Evolutionary conservation across 1,284 basidiomycete genomes (phyloP).

Genomic region (Tilletia indica): DNA sequence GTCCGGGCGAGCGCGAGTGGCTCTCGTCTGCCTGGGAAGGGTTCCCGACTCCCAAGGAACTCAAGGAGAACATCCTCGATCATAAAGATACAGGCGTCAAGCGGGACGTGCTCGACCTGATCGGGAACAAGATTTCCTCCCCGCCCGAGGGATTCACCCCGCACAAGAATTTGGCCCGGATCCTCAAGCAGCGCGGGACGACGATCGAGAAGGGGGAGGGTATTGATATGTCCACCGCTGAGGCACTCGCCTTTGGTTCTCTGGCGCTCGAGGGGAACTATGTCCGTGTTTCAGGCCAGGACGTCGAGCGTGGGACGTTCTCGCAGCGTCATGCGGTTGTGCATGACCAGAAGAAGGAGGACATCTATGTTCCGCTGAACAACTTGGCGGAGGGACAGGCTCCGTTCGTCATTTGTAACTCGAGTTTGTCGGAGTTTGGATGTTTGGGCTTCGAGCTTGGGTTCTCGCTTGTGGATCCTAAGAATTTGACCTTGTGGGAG

Average conservation of each 20-base stretch:
- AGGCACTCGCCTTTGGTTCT: slow-evolving; percentile 93
- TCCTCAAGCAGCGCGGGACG: slow-evolving; percentile 82
- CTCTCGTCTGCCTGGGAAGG: slow-evolving; percentile 96
- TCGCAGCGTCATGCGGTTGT: slow-evolving; percentile 98
- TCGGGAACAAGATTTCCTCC: slow-evolving; percentile 81
- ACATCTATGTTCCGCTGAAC: slow-evolving; percentile 84
- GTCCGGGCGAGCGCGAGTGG: slow-evolving; percentile 77
- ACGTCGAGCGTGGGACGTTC: slow-evolving; percentile 98
- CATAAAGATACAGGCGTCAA: slow-evolving; percentile 81
- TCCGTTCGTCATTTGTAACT: slow-evolving; percentile 92
- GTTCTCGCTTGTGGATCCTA: slow-evolving; percentile 94
- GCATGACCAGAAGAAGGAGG: slow-evolving; percentile 91
- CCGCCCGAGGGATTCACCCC: slow-evolving; percentile 81
- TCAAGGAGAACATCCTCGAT: slow-evolving; percentile 87
- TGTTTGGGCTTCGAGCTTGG: slow-evolving; percentile 96
- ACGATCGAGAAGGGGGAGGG: slow-evolving; percentile 82
- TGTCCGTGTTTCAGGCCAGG: slow-evolving; percentile 94
- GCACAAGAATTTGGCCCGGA: slow-evolving; percentile 91
- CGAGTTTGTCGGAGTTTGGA: slow-evolving; percentile 93
- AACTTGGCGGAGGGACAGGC: slow-evolving; percentile 84
- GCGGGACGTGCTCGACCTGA: slow-evolving; percentile 73
- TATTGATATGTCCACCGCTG: slow-evolving; percentile 99
- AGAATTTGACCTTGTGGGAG: slow-evolving; percentile 94
- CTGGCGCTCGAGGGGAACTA: slow-evolving; percentile 89
- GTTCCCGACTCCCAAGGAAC: slow-evolving; percentile 94